Evolutionary conservation across 768 basidiomycete genomes (phyloP).

Genomic region (Macrolepiota fuliginosa): DNA sequence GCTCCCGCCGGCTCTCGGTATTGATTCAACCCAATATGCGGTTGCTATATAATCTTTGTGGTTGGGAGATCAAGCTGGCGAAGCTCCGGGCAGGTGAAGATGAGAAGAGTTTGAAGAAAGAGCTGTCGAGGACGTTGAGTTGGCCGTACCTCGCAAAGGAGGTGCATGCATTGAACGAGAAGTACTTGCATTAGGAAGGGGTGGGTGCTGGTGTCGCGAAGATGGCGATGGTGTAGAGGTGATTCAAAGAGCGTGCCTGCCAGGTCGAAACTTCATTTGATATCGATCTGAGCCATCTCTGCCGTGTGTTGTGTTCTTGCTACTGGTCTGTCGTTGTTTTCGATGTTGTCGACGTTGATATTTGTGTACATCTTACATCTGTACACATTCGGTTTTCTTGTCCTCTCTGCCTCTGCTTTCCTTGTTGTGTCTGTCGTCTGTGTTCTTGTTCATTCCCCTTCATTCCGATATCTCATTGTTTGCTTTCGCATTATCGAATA

Average conservation of each 20-base stretch:
- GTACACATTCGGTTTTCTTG: background rate
- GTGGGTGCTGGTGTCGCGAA: background rate
- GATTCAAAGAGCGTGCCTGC: background rate
- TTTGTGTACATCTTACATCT: background rate
- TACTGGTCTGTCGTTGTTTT: background rate
- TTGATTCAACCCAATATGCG: slow-evolving; percentile 95
- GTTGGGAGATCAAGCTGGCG: slow-evolving; percentile 95
- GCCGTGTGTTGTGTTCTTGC: background rate
- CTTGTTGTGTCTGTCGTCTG: background rate
- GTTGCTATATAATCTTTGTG: slow-evolving; percentile 91
- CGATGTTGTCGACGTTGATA: background rate
- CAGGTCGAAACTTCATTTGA: background rate
- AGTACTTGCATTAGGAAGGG: slow-evolving; percentile 51
- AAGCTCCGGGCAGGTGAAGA: slow-evolving; percentile 60
- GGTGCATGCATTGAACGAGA: slow-evolving; percentile 83
- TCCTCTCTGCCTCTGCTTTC: background rate
- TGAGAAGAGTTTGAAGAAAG: slow-evolving; percentile 47
- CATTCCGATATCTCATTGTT: background rate
- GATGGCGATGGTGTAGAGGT: background rate
- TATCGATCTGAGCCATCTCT: background rate
- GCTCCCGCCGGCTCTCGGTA: slow-evolving; percentile 85
- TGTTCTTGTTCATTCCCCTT: background rate
- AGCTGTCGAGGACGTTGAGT: slow-evolving; percentile 65
- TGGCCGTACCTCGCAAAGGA: slow-evolving; percentile 88
- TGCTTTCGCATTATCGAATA: background rate